Percentiles rank a stretch among this genome's conserved stretches.
Evolutionary conservation across 352 stramenopile genomes (phyloP).

Genomic region (Phytopythium litorale): DNA sequence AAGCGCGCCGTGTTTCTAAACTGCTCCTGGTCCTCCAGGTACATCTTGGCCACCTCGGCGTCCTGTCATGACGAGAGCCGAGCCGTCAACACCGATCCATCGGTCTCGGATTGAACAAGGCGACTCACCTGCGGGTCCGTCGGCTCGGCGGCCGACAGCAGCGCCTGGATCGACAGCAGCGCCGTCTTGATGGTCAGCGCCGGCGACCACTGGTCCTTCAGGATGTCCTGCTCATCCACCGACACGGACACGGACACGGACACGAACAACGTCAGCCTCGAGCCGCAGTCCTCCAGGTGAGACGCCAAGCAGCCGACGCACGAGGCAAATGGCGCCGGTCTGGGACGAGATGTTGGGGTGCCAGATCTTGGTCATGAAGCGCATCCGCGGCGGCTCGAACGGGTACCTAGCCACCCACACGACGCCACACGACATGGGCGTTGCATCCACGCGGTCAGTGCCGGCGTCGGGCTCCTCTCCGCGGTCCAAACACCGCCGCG

Average conservation of each 20-base stretch:
- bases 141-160: constrained; percentile 94
- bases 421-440: neutral
- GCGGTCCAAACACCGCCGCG: neutral
- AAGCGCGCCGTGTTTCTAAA: constrained; percentile 95
- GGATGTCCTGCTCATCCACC: constrained; percentile 80
- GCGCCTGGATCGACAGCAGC: constrained; percentile 93
- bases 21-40: constrained; percentile 88
- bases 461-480: too few species aligned
- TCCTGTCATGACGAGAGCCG: constrained; percentile 47
- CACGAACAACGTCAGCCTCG: neutral
- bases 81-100: neutral
- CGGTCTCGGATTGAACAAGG: neutral
- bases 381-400: constrained; percentile 95
- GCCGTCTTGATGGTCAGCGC: constrained; percentile 97
- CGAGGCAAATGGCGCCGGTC: constrained; percentile 96
- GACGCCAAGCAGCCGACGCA: constrained; percentile 9
- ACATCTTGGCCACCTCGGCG: constrained; percentile 96
- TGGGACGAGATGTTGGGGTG: constrained; percentile 98
- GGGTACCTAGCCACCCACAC: constrained; percentile 63
- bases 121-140: constrained; percentile 58
- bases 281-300: neutral
- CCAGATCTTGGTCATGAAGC: constrained; percentile 95
- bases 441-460: neutral
- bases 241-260: neutral
- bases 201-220: constrained; percentile 97